Conservation (phyloP, 2,329 filamentous ascomycete species). For the Pyricularia grisea region DNA sequence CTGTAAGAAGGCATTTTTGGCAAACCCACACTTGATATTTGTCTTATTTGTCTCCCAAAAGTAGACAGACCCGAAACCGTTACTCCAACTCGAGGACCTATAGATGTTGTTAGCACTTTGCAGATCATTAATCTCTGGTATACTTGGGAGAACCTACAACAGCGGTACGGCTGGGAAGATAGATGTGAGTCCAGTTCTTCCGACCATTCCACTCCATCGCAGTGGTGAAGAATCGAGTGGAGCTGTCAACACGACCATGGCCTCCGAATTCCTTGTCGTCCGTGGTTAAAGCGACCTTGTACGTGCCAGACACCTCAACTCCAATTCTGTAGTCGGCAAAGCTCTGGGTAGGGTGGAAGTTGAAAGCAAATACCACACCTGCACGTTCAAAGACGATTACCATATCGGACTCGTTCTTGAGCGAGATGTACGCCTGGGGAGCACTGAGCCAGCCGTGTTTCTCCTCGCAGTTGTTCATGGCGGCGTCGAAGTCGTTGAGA, state of each 20-base stretch:
- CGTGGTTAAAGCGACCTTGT: constrained; percentile 75
- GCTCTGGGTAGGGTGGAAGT: constrained; percentile 79
- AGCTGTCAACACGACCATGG: constrained; percentile 64
- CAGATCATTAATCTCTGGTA: not conserved
- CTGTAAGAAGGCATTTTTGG: not conserved
- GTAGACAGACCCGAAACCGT: not conserved
- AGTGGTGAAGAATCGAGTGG: constrained; percentile 87
- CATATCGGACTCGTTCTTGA: constrained; percentile 93
- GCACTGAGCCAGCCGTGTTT: constrained; percentile 88
- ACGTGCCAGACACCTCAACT: constrained; percentile 75
- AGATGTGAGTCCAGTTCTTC: constrained; percentile 86
- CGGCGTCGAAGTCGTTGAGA: constrained; percentile 86
- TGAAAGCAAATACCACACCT: constrained; percentile 88
- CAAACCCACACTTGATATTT: not conserved
- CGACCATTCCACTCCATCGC: constrained; percentile 83
- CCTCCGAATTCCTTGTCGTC: constrained; percentile 75
- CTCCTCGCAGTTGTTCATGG: constrained; percentile 81
- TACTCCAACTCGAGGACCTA: not conserved
- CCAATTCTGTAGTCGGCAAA: constrained; percentile 91
- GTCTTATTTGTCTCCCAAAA: not conserved
- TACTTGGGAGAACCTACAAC: constrained; percentile 50
- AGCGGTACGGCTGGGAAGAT: constrained; percentile 75
- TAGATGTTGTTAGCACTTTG: not conserved
- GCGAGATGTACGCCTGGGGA: constrained; percentile 79
- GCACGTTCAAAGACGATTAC: constrained; percentile 92